Percentiles rank a stretch among this genome's conserved stretches.
Evolutionary conservation across 129 eudicot genomes (phyloP).

Genomic region (Daucus carota): DNA sequence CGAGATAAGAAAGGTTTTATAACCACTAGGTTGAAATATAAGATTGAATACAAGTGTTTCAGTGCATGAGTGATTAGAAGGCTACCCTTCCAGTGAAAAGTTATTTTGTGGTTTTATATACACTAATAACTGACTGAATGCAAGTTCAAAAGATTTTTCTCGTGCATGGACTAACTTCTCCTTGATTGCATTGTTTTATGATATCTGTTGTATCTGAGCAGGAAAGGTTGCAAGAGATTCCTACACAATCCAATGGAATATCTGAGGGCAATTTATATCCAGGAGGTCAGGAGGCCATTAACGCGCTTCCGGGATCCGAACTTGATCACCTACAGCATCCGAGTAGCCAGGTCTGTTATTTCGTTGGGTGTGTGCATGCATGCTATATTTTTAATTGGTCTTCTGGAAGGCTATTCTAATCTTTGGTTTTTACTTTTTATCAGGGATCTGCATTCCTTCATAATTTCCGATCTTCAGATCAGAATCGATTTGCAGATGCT

Average conservation of each 20-base stretch:
- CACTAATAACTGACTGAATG: background rate
- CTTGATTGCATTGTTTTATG: background rate
- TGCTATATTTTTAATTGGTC: background rate
- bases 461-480: slow-evolving; percentile 65
- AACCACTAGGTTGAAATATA: background rate
- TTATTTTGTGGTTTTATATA: background rate
- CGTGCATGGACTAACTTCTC: background rate
- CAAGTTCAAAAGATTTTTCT: background rate
- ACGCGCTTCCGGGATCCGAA: slow-evolving; percentile 79
- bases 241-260: slow-evolving; percentile 57
- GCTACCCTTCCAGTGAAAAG: background rate
- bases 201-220: slow-evolving; percentile 25
- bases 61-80: too few species aligned
- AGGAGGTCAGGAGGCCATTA: slow-evolving; percentile 47
- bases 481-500: slow-evolving; percentile 62
- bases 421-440: slow-evolving; percentile 1
- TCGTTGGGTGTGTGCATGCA: background rate
- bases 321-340: slow-evolving; percentile 57
- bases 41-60: background rate
- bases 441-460: slow-evolving; percentile 76
- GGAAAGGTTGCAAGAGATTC: slow-evolving; percentile 89
- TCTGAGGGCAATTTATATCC: slow-evolving; percentile 42
- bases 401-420: background rate
- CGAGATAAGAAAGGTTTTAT: background rate
- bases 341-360: slow-evolving; percentile 41